Evolutionary conservation across 176 grass and related monocot species (phyloP), one percentile per base, ranked within the genome.

Genomic region (Pontederia crassipes): DNA sequence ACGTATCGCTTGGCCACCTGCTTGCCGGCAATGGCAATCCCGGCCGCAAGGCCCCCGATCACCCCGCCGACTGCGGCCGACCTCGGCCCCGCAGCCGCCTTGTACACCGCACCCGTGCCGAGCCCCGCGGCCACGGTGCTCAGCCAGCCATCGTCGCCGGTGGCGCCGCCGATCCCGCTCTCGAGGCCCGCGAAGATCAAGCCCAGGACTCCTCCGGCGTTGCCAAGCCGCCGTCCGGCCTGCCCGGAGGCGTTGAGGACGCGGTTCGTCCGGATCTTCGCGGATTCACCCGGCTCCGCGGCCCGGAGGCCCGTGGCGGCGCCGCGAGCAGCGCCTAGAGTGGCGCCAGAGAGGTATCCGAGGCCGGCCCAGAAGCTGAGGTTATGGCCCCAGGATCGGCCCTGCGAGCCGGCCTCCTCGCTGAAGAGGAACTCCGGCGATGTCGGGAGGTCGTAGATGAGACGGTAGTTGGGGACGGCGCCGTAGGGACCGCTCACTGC

Each of bases 381-480:
- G 17, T 63, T 73, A 29, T 73, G 59, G 14, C 59, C 50, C 71
- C 71, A 73, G 35, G 71, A 55, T 11, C 71, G 71, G 59, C 51
- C n/a, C 29, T 14, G 71, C 8, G 24, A 32, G 71, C 16, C 11
- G 10, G 59, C 59, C 51, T 73, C 71, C 59, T 73, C 71, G 14
- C 54, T 6, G 59, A 73, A 73, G 59, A 74, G 71, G 32, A 74
- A 64, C 35, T 74, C 71, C 11, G 71, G 71, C 3, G 71, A 62
- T 59, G 50, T 28, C 59, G 71, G 71, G 15, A 74, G 71, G 51
- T 74, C 71, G 71, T 74, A 64, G 51, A 74, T 55, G 71, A 62
- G 60, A 29, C 46, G 51, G 71, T 74, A 52, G 50, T 64, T 47
- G 60, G 71, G 71, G 49, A 55, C 11, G 17, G 71, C 51, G 32